Evolutionary conservation across 257 asterid species (phyloP).

Genomic region (Buddleja alternifolia): DNA sequence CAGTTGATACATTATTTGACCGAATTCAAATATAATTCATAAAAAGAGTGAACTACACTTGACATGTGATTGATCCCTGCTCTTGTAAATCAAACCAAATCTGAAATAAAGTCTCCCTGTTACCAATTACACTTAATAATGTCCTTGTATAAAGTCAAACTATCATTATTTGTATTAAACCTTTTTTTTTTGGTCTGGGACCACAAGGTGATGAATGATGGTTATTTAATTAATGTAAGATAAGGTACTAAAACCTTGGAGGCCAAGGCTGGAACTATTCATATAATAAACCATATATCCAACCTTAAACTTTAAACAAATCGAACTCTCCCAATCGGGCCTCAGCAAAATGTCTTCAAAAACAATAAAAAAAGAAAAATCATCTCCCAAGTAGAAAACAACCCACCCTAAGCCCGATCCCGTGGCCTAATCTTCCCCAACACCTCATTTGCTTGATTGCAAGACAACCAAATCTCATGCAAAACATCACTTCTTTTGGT

Average conservation of each 20-base stretch:
- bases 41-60: too few species aligned
- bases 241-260: conserved; percentile 19
- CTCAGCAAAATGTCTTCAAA: conserved; percentile 24
- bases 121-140: too few species aligned
- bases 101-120: too few species aligned
- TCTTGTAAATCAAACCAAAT: too few species aligned
- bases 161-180: too few species aligned
- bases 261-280: conserved; percentile 20
- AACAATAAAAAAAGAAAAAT: conserved; percentile 21
- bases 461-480: conserved; percentile 29
- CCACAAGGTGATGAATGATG: conserved; percentile 6
- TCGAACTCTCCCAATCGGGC: background rate
- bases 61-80: too few species aligned
- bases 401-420: conserved; percentile 17
- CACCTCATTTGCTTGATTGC: conserved; percentile 27
- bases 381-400: background rate
- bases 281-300: background rate
- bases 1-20: too few species aligned
- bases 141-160: too few species aligned
- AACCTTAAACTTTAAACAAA: background rate
- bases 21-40: too few species aligned
- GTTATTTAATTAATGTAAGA: background rate
- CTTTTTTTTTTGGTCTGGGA: background rate
- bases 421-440: conserved; percentile 50
- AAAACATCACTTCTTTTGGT: conserved; percentile 30